Percentiles rank a stretch among this genome's conserved stretches.
Evolutionary conservation across 345 rosid species (phyloP).

Genomic region (Citrus glauca): DNA sequence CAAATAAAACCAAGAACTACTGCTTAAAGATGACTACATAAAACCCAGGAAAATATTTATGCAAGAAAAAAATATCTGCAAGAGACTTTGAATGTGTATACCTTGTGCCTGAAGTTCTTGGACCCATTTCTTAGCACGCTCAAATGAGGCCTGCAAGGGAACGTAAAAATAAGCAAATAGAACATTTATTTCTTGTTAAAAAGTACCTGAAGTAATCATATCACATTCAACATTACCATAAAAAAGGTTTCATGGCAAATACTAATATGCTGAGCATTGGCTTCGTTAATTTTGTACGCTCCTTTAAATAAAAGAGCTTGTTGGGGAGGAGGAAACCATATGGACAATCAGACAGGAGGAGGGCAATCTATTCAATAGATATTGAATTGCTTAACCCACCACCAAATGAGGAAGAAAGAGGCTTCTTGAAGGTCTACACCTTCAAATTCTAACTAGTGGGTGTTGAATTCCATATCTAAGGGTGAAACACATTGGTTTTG

Average conservation of each 20-base stretch:
- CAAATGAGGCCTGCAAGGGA: slow-evolving; percentile 73
- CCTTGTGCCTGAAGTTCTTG: slow-evolving; percentile 97
- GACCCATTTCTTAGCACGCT: slow-evolving; percentile 95
- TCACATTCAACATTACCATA: neutral
- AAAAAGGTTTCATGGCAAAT: neutral
- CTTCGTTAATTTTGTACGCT: neutral
- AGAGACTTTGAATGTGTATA: slow-evolving; percentile 23
- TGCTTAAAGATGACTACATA: neutral
- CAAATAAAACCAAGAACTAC: neutral
- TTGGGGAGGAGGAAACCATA: neutral
- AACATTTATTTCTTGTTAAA: neutral
- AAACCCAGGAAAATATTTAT: neutral
- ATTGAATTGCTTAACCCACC: neutral
- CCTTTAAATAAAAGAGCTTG: neutral
- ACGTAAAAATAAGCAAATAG: neutral
- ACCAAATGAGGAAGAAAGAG: neutral
- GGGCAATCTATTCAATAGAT: neutral
- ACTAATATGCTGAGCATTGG: neutral
- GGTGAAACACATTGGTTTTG: neutral
- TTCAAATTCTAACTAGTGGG: neutral
- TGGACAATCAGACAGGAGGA: neutral
- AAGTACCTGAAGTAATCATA: neutral
- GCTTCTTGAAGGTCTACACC: neutral
- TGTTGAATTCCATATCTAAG: neutral
- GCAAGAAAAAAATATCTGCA: neutral